Evolutionary conservation across 1,139 yeast genomes (phyloP), one percentile per base, ranked within the genome.

Genomic region (Spathaspora jeffriesii): DNA sequence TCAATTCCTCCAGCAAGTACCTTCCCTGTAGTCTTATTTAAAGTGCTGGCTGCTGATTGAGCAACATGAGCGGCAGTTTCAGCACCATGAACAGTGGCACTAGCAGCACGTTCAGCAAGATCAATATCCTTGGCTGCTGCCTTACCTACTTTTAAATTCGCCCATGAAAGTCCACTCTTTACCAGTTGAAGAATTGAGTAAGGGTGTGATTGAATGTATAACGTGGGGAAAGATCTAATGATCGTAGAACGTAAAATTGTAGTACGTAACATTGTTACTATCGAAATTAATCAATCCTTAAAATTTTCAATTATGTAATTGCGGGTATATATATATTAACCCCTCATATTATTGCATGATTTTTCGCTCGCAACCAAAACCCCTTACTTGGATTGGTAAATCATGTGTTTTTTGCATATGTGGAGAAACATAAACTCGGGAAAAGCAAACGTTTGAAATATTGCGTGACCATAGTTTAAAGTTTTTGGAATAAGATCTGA

Each of bases 151-250:
- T 43, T 47, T 7, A 40, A 54, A 25, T 72, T 72, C 40, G 67
- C 75, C 50, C 65, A 68, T 22, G 54, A 50, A 49, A 72, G 64
- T 8, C 62, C 65, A 23, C 67, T 67, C 55, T 71, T 72, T 15
- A 75, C 73, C 23, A 67, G 52, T 37, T 64, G 74, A 14, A 69
- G 57, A 23, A 72, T 59, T 2, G 75, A 66, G 42, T 59, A 61
- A 13, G 45, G 34, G 32, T 58, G 56, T 28, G 34, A 20, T 34
- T 38, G 46, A 23, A 17, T 20, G 14, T 11, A 23, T 2, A 25
- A 10, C 14, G 21, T 36, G n/a, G 36, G 14, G 5, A 17, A 22
- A 2, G 45, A 38, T 25, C 41, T 53, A 41, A 25, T 14, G 30
- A 43, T 8, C 27, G 50, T 47, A 28, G 47, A 36, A 30, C 34